Base-by-base conservation (phyloP, 352 stramenopile genomes). In the Bremia lactucae region DNA sequence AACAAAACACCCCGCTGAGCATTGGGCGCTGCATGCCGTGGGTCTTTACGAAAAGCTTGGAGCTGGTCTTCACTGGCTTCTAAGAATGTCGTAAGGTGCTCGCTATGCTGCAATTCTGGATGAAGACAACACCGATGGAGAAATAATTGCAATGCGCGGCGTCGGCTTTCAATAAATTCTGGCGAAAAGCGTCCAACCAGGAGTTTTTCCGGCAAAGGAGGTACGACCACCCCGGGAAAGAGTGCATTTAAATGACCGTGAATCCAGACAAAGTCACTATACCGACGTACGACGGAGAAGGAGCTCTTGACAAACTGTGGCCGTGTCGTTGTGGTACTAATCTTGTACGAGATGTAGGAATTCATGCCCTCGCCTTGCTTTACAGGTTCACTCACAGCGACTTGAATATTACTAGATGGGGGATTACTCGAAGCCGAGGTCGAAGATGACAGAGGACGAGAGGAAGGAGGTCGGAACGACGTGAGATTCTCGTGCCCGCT, bases 331-430 rank as follows among this genome's bases (percentile, higher is more conserved):
- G 15, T 53, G 0, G 73, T 94, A 34, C 59, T 72, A 59, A 98
- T 93, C 50, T 97, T 96, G 73, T 98, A 98, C 43, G 87, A 96
- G 34, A 97, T 97, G 61, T 97, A 98, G 44, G 95, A 91, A 60
- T 98, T 97, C 69, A 98, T 97, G 33, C 95, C 93, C 49, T 98
- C 95, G 23, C 82, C 78, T 47, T 98, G 90, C 60, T 98, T 97
- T 8, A 97, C 83, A 0, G 95, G 95, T 64, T 98, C 95, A 15
- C 81, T 94, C 8, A 98, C 94, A 0, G 70, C 62, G 49, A 95
- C 81, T 55, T 92, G 64, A 49, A 93, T 86, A 22, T 42, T 65
- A 3, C 61, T 46, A 9, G 57, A 55, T 0, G 42, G 7, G 2
- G 47, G 36, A 18, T 19, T 31, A 4, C 31, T 24, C 7, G 28